Evolutionary conservation across 441 rosid species (phyloP).

Genomic region (Adansonia rubrostipa): DNA sequence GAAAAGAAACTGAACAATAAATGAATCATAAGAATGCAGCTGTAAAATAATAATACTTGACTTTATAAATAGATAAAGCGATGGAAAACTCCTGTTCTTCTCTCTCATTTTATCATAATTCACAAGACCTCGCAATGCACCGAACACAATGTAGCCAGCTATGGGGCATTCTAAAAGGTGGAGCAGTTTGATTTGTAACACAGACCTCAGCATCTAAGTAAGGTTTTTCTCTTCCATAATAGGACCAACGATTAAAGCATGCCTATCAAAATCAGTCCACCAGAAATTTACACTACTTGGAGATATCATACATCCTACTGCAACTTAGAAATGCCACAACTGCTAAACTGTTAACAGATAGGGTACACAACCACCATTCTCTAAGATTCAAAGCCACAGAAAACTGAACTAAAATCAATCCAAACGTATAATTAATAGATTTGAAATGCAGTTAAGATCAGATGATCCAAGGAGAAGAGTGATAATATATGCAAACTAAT

Average conservation of each 20-base stretch:
- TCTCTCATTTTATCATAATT: neutral
- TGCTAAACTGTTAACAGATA: neutral
- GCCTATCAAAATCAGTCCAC: neutral
- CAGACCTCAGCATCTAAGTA: neutral
- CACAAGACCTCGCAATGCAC: neutral
- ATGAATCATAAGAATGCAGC: neutral
- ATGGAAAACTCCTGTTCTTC: neutral
- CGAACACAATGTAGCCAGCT: neutral
- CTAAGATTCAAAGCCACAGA: neutral
- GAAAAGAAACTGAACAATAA: neutral
- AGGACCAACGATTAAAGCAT: neutral
- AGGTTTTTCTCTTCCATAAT: neutral
- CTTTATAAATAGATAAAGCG: neutral
- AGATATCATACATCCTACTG: neutral
- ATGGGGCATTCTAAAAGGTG: neutral
- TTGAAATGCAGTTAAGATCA: conserved; percentile 9
- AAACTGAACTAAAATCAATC: neutral
- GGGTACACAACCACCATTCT: neutral
- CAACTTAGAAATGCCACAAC: neutral
- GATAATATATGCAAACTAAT: conserved; percentile 4
- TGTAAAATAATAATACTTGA: neutral
- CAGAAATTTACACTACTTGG: neutral
- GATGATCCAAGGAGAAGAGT: neutral
- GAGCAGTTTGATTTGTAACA: neutral
- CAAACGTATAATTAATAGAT: neutral